phyloP scores from a whole-genome alignment of 169 alveolate species.

The Fabrea salina region DNA sequence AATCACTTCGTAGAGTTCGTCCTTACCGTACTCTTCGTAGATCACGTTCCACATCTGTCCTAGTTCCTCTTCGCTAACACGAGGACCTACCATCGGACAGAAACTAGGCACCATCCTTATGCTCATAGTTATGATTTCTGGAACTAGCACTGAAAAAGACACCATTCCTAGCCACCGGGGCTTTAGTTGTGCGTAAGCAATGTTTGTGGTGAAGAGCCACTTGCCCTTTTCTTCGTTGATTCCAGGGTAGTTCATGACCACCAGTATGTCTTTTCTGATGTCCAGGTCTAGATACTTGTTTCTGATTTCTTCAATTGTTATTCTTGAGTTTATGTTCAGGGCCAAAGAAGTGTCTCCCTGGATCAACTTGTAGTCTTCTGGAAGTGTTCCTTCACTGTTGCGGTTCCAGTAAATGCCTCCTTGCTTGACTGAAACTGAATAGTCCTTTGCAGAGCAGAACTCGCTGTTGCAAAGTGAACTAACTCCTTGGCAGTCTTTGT shows the following conservation, averaged over 20 bases:
- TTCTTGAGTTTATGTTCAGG: not conserved
- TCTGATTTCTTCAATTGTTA: not conserved
- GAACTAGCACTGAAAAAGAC: not conserved
- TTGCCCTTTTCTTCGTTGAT: not conserved
- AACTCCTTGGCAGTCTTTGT: not conserved
- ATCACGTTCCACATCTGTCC: not conserved
- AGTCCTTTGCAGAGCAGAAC: not conserved
- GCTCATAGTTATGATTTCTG: not conserved
- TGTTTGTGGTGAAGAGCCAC: not conserved
- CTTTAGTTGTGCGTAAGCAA: not conserved
- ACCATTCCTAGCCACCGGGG: not conserved
- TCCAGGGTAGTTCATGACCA: not conserved
- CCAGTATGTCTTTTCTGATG: not conserved
- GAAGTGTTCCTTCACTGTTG: not conserved
- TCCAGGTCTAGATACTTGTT: not conserved
- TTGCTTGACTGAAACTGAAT: not conserved
- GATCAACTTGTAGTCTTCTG: not conserved
- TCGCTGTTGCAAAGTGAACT: not conserved
- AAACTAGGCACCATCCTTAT: not conserved
- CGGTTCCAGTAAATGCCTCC: not conserved
- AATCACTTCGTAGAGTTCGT: not conserved
- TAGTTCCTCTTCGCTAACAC: not conserved
- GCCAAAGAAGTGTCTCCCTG: not conserved
- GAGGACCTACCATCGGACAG: not conserved
- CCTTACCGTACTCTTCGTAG: not conserved